Conservation (phyloP, 306 rosid genomes). For the Rubus idaeus region DNA sequence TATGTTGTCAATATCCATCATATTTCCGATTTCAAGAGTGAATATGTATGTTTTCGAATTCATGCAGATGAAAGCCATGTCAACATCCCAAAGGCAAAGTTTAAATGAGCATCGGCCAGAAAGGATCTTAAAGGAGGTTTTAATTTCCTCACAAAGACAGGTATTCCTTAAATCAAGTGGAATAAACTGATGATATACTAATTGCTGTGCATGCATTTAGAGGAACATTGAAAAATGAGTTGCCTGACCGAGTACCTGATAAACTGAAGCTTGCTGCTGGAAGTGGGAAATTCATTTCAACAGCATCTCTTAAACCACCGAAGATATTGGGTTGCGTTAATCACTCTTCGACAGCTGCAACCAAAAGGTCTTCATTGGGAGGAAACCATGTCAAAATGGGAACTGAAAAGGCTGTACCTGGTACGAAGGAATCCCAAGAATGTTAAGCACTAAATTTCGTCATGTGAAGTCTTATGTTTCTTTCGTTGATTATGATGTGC, state of each 20-base stretch:
- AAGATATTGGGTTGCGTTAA: slow-evolving; percentile 31
- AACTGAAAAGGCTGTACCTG: slow-evolving; percentile 23
- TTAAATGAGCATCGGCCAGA: slow-evolving; percentile 19
- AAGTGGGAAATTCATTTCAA: slow-evolving; percentile 28
- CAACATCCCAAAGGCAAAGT: slow-evolving; percentile 26
- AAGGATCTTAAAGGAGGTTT: slow-evolving; percentile 18
- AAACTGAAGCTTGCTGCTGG: slow-evolving; percentile 33
- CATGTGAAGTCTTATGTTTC: background rate
- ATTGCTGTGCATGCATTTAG: background rate
- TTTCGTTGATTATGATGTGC: slow-evolving; percentile 3
- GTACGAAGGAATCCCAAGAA: slow-evolving; percentile 29
- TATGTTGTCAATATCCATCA: slow-evolving; percentile 1
- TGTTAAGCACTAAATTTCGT: background rate
- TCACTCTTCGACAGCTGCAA: slow-evolving; percentile 23
- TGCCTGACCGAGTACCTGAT: background rate
- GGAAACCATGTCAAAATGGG: slow-evolving; percentile 30
- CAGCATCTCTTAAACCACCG: slow-evolving; percentile 40
- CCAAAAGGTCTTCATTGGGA: slow-evolving; percentile 30
- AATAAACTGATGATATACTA: background rate
- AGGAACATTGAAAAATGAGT: background rate
- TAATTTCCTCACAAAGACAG: slow-evolving; percentile 26
- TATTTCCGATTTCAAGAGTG: background rate
- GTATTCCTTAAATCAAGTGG: slow-evolving; percentile 15
- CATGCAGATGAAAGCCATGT: slow-evolving; percentile 34
- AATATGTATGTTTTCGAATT: slow-evolving; percentile 16